phyloP scores from a whole-genome alignment of 2,329 filamentous ascomycete species.

The Hyphodiscus sp. region DNA sequence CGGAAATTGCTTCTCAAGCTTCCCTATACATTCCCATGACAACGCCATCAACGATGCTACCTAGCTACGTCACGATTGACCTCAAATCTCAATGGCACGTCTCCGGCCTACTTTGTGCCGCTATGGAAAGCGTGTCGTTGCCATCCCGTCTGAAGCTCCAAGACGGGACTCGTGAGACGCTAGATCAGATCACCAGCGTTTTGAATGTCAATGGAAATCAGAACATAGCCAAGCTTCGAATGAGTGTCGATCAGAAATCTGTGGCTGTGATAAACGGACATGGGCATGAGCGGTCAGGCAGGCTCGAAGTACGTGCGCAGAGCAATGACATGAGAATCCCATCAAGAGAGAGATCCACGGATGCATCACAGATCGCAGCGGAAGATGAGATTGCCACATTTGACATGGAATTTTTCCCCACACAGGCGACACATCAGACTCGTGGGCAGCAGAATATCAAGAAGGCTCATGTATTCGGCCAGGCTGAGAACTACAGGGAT shows the following conservation, averaged over 20 bases:
- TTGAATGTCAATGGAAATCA: conserved; percentile 74
- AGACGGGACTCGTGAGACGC: conserved; percentile 37
- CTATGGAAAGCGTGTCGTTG: conserved; percentile 72
- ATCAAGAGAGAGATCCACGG: conserved; percentile 35
- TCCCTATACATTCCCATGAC: conserved; percentile 74
- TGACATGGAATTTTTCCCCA: conserved; percentile 32
- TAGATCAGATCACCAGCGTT: conserved; percentile 58
- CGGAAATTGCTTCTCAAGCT: conserved; percentile 61
- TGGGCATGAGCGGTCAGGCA: conserved; percentile 10
- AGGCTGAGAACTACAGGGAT: conserved; percentile 29
- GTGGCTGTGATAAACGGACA: conserved; percentile 4
- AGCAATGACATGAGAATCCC: conserved; percentile 19
- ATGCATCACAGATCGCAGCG: conserved; percentile 21
- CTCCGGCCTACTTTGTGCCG: conserved; percentile 68
- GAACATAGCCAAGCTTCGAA: conserved; percentile 66
- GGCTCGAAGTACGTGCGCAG: conserved; percentile 6
- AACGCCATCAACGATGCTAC: conserved; percentile 50
- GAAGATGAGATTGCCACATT: conserved; percentile 25
- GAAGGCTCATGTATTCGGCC: conserved; percentile 33
- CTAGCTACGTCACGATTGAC: conserved; percentile 54
- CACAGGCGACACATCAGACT: conserved; percentile 19
- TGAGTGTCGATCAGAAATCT: conserved; percentile 40
- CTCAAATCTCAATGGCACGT: conserved; percentile 68
- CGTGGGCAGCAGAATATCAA: conserved; percentile 22
- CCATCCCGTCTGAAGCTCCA: conserved; percentile 59